Base-by-base conservation (phyloP, 2,329 filamentous ascomycete species). In the Aspergillus hiratsukae region DNA sequence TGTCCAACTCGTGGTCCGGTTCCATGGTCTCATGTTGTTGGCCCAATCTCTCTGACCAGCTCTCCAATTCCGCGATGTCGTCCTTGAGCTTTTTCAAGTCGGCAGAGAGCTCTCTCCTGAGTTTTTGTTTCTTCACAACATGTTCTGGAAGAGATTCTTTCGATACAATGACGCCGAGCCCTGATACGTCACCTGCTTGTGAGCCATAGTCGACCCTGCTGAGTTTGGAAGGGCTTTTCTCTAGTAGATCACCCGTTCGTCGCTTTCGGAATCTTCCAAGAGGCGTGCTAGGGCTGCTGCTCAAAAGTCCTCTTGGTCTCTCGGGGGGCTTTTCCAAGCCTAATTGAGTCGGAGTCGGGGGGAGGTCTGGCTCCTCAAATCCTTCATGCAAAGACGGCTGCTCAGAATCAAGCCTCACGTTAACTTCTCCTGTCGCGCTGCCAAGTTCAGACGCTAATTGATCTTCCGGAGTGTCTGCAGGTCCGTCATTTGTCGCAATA, bases 321-420 rank as follows among this genome's bases (percentile, higher is more conserved):
- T 68, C 67, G 0, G 68, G 69, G 4, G 69, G 68, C 35, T 65
- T 69, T 58, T 73, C 71, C 35, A 76, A 58, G 6, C 73, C 73
- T 25, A 76, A 55, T 57, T 76, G 70, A 17, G 74, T 74, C 28
- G 75, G 75, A 7, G 75, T 77, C n/a, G 75, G 74, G 14, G 87
- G 87, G 4, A 89, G 76, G 49, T 87, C 84, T 1, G 86, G 86
- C 63, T 89, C 85, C 17, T 78, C 78, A n/a, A 68, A 61, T 6
- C 71, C 71, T 10, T 69, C 65, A 19, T 67, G 62, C 54, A 67
- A 56, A 8, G 65, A 60, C 28, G 54, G 54, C 45, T 59, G 56
- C 29, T 60, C 64, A 4, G 63, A 52, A 21, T 65, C 61, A 17
- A 54, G 51, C 19, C 57, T 57, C 37, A 60, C 45, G 40, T 66